phyloP scores from a whole-genome alignment of 108 stramenopile genomes.

The Nitzschia sp. region DNA sequence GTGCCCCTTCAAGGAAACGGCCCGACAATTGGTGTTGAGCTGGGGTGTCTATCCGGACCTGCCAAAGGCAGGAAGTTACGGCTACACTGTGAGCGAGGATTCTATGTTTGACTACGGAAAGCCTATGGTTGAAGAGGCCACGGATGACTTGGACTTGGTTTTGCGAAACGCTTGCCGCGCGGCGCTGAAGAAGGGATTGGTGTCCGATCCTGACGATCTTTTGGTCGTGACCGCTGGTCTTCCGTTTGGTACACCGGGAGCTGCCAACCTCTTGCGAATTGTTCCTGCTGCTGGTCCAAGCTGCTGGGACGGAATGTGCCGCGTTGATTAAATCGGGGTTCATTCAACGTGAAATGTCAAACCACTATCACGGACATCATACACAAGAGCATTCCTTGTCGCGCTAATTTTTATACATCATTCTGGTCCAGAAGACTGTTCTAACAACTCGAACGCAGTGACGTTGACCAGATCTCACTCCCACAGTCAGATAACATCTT shows the following conservation, averaged over 20 bases:
- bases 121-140: slow-evolving; percentile 47
- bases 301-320: slow-evolving; percentile 80
- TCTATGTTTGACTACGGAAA: slow-evolving; percentile 59
- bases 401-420: no score
- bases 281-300: slow-evolving; percentile 91
- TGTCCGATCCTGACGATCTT: slow-evolving; percentile 82
- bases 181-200: slow-evolving; percentile 86
- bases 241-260: slow-evolving; percentile 91
- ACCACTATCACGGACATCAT: no score
- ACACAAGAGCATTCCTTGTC: no score
- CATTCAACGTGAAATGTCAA: no score
- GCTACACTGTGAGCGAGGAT: slow-evolving; percentile 71
- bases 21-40: slow-evolving; percentile 83
- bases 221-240: slow-evolving; percentile 94
- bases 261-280: slow-evolving; percentile 90
- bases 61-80: slow-evolving; percentile 72
- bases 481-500: neutral
- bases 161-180: slow-evolving; percentile 78
- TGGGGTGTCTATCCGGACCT: slow-evolving; percentile 94
- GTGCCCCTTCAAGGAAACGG: slow-evolving; percentile 88
- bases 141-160: slow-evolving; percentile 80
- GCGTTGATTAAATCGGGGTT: slow-evolving; percentile 40
- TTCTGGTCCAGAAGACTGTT: no score
- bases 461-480: no score
- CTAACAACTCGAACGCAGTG: no score